Base-by-base conservation (phyloP, 176 grass and related monocot species). In the Oryza brachyantha region DNA sequence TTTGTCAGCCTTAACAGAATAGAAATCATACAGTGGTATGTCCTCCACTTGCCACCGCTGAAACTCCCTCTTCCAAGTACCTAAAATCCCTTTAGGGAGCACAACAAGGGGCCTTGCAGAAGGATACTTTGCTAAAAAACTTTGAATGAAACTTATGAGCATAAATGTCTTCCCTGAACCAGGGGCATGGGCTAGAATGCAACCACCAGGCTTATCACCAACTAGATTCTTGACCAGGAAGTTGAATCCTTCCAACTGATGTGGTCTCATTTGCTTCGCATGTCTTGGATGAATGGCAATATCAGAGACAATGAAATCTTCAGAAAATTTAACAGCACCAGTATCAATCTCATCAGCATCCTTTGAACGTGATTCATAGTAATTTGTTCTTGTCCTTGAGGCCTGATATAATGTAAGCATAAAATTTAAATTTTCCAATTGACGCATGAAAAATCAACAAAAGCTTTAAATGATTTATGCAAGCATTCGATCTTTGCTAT, bases 61-160 rank as follows among this genome's bases (percentile, higher is more conserved):
- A 54, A 95, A 81, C 69, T 98, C 96, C 39, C 85, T 93, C 71
- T 95, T 99, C 96, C 96, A 99, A 36, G 75, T 91, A 80, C 85
- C 65, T 80, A 99, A 77, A 83, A 99, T 99, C 9, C 92, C 92
- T 84, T 99, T 99, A 17, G 96, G 96, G 64, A 99, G 86, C 68
- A 99, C 85, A 55, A 99, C 75, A 37, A 99, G 86, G 16, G 96
- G 92, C 48, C 90, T 99, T 61, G 88, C 84, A 61, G 60, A 83
- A 25, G 96, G 96, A 55, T 99, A 91, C 88, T 78, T 99, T 19
- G 96, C 96, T 39, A 99, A 64, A 73, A 99, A 99, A 74, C 96
- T 99, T 86, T 99, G 96, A 85, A 99, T 89, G 87, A 99, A 99
- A 50, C 90, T 88, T 81, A 99, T 93, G 52, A 99, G 77, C 96